A percentile compares a stretch with the other conserved stretches of the same genome.
Evolutionary conservation across 148 eudicot genomes (phyloP).

Genomic region (Agrostemma githago): DNA sequence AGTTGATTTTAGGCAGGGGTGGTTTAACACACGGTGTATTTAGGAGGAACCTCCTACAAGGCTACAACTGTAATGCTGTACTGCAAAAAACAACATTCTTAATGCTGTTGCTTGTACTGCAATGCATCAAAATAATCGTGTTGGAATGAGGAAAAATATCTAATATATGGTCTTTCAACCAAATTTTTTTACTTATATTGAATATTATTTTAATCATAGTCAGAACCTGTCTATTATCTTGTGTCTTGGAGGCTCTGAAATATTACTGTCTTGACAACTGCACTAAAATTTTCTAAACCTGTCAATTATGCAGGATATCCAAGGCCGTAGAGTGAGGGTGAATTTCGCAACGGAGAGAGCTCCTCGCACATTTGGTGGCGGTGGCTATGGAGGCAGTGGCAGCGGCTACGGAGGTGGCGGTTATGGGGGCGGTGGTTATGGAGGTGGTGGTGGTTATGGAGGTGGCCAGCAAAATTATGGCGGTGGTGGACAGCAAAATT

Average conservation of each 20-base stretch:
- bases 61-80: too few species aligned
- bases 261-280: background rate
- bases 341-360: slow-evolving; percentile 76
- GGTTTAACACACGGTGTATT: too few species aligned
- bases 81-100: background rate
- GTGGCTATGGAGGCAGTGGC: slow-evolving; percentile 15
- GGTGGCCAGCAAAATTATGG: slow-evolving; percentile 27
- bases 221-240: background rate
- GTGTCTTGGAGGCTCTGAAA: background rate
- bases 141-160: background rate
- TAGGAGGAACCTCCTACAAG: too few species aligned
- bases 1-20: too few species aligned
- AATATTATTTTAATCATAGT: background rate
- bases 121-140: background rate
- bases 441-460: slow-evolving; percentile 21
- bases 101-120: background rate
- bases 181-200: background rate
- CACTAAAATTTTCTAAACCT: background rate
- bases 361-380: slow-evolving; percentile 32
- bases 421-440: slow-evolving; percentile 24
- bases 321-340: slow-evolving; percentile 73
- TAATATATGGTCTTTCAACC: background rate
- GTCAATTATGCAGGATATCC: slow-evolving; percentile 50
- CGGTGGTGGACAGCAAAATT: slow-evolving; percentile 25
- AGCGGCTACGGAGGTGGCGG: slow-evolving; percentile 32